Evolutionary conservation across 2,329 filamentous ascomycete species (phyloP).

Genomic region (Daldinia eschscholtzii): DNA sequence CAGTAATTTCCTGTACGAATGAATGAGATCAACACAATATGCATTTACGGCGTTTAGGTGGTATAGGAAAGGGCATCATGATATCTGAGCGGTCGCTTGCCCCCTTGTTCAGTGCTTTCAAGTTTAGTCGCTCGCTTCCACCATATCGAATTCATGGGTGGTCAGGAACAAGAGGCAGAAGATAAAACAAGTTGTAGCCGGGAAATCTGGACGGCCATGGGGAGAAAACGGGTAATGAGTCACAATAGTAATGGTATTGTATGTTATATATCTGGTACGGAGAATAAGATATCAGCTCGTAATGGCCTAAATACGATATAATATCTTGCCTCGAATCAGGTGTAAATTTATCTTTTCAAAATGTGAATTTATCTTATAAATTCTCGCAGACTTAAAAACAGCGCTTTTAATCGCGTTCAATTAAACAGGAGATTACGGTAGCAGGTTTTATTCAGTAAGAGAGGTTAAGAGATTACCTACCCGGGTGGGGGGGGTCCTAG

Average conservation of each 20-base stretch:
- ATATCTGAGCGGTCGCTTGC: constrained; percentile 48
- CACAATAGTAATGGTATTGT: constrained; percentile 32
- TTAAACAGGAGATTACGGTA: constrained; percentile 3
- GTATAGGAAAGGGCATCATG: constrained; percentile 43
- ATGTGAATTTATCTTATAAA: background rate
- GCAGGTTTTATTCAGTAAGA: constrained; percentile 16
- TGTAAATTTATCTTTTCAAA: background rate
- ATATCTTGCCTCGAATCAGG: constrained; percentile 11
- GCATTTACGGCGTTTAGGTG: constrained; percentile 45
- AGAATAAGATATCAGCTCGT: constrained; percentile 42
- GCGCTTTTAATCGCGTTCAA: background rate
- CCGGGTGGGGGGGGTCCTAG: too few species aligned
- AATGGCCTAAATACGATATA: constrained; percentile 28
- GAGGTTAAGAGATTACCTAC: constrained; percentile 2
- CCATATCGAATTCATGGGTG: constrained; percentile 35
- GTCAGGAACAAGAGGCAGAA: constrained; percentile 28
- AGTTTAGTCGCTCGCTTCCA: constrained; percentile 42
- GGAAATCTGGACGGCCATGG: constrained; percentile 27
- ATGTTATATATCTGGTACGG: constrained; percentile 32
- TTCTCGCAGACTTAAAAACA: background rate
- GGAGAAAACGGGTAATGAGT: constrained; percentile 34
- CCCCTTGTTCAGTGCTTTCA: constrained; percentile 36
- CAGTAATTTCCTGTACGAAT: constrained; percentile 42
- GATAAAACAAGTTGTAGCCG: constrained; percentile 23
- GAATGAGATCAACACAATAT: constrained; percentile 26